Percentiles rank a stretch among this genome's conserved stretches.
These are phyloP conservation scores for Pythium oligandrum DNA, from an alignment of 352 stramenopile species.

Conservation along the genomic window DNA sequence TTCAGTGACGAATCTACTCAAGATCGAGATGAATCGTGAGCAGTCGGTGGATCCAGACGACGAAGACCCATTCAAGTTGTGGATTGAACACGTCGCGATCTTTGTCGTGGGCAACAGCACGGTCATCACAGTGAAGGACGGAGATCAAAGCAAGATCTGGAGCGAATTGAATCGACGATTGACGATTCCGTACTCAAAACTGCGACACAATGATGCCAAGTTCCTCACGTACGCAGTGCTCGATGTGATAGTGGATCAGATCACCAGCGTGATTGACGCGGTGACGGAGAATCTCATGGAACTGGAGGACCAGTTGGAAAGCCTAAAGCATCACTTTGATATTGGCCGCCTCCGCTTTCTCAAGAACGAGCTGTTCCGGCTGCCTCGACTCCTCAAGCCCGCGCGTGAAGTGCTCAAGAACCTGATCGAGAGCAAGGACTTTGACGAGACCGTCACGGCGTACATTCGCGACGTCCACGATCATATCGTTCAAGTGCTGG, in stretches of 20 bases:
- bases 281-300: conserved; percentile 78
- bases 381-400: conserved; percentile 74
- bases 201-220: conserved; percentile 84
- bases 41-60: conserved; percentile 14
- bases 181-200: conserved; percentile 83
- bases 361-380: conserved; percentile 77
- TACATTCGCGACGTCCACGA: conserved; percentile 87
- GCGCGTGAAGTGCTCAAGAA: conserved; percentile 81
- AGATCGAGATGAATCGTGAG: conserved; percentile 22
- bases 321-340: conserved; percentile 68
- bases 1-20: conserved; percentile 37
- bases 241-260: conserved; percentile 84
- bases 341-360: conserved; percentile 55
- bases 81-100: conserved; percentile 81
- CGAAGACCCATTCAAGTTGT: conserved; percentile 68
- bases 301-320: conserved; percentile 67
- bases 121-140: conserved; percentile 83
- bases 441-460: conserved; percentile 68
- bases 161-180: conserved; percentile 64
- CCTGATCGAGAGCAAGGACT: conserved; percentile 78
- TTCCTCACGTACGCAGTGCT: conserved; percentile 86
- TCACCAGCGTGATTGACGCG: conserved; percentile 69
- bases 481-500: conserved; percentile 72
- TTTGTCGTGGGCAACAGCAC: conserved; percentile 80
- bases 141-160: conserved; percentile 63